Evolutionary conservation across 768 basidiomycete genomes (phyloP), one percentile per base, ranked within the genome.

Genomic region (Leccinum incarnatum): DNA sequence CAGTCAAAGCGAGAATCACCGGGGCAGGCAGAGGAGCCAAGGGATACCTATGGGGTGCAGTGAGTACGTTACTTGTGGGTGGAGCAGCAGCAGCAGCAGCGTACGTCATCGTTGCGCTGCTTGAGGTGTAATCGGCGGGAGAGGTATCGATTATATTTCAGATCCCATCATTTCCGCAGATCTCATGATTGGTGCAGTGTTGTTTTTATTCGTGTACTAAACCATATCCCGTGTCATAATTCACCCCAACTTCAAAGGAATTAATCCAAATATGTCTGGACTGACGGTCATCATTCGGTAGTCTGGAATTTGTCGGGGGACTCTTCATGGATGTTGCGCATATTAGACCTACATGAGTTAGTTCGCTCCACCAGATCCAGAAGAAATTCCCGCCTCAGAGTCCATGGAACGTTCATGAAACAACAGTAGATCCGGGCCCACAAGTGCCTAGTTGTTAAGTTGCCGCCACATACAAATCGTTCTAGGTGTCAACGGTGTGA

Each of bases 1-100:
- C 84, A 2, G 84, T 95, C 69, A 98, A 98, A 72, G 86, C 95
- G 1, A 87, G 88, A 57, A 81, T 94, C 46, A 95, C 93, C 1
- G 92, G 91, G n/a, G 89, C 86, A 37, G 89, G 90, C 2, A 74
- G 71, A 34, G 86, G 84, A 4, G 65, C 77, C 0, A 75, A 77
- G 30, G 89, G 89, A 3, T 95, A 96, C 69, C 68, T 93, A 5
- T 92, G 90, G 84, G 95, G 95, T 14, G 93, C 94, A 5, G 69
- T 92, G 21, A 89, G 85, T 66, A 99, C 93, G 17, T 78, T 96
- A 57, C 75, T 90, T 45, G 96, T 98, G 1, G 96, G 96, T 36
- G 95, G 94, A 11, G 74, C 90, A 0, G 96, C 96, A 0, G 96
- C 96, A 0, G 93, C 84, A 1, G 85, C 87, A 0, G 85, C 87